These are phyloP conservation scores for Effrenium voratum DNA, from an alignment of 73 alveolate genomes.

Conservation along the genomic window DNA sequence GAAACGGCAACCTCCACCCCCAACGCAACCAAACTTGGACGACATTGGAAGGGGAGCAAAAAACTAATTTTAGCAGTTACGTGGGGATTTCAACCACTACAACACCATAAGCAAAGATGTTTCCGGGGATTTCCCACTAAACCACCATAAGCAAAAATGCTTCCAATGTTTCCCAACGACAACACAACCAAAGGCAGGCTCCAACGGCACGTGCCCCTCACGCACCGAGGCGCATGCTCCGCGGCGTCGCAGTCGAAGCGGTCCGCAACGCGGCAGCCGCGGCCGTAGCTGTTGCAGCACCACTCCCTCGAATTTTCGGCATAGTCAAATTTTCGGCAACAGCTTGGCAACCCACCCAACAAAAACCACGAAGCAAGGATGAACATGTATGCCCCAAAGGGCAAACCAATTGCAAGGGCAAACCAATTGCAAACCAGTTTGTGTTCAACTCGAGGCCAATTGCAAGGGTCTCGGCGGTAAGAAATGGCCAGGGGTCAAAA, in stretches of 20 bases:
- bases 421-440: background rate
- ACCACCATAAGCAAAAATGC: background rate
- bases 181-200: background rate
- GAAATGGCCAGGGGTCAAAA: no score
- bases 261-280: conserved; percentile 40
- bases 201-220: background rate
- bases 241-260: conserved; percentile 20
- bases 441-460: background rate
- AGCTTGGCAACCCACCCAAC: no score
- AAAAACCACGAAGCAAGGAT: background rate
- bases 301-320: conserved; percentile 47
- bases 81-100: background rate
- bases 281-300: conserved; percentile 86
- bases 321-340: no score
- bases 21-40: no score
- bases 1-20: no score
- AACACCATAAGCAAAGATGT: background rate
- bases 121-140: background rate
- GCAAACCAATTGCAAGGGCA: background rate
- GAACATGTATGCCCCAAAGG: background rate
- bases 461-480: background rate
- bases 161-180: background rate
- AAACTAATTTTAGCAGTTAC: background rate
- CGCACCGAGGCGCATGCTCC: background rate
- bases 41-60: no score